phyloP scores from a whole-genome alignment of 805 yeast genomes.

The Diddensiella santjacobensis region DNA sequence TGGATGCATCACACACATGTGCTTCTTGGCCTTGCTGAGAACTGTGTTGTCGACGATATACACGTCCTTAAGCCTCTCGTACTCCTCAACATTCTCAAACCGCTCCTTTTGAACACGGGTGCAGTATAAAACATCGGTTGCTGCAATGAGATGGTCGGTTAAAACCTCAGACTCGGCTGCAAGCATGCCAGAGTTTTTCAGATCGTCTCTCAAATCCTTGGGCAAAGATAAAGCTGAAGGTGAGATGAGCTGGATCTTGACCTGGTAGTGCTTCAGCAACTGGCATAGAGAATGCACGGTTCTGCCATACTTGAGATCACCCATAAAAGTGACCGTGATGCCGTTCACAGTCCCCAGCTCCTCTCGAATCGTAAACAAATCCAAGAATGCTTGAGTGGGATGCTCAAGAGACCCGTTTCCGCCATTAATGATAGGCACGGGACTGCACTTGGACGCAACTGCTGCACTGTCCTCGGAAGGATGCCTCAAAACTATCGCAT shows the following conservation, averaged over 20 bases:
- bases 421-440: conserved; percentile 95
- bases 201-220: conserved; percentile 60
- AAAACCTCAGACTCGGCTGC: conserved; percentile 69
- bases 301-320: conserved; percentile 96
- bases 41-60: conserved; percentile 91
- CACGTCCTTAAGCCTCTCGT: conserved; percentile 83
- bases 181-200: conserved; percentile 64
- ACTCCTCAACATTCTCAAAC: conserved; percentile 70
- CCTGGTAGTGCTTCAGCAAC: conserved; percentile 86
- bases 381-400: conserved; percentile 98
- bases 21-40: conserved; percentile 88
- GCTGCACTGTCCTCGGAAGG: conserved; percentile 90
- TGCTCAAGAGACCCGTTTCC: conserved; percentile 98
- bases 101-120: conserved; percentile 98
- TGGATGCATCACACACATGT: conserved; percentile 99
- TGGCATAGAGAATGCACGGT: conserved; percentile 96
- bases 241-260: conserved; percentile 84
- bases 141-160: conserved; percentile 79
- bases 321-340: conserved; percentile 97
- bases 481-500: conserved; percentile 95
- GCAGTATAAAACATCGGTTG: conserved; percentile 93
- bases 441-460: conserved; percentile 93
- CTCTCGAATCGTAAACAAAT: conserved; percentile 96
- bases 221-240: conserved; percentile 90
- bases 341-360: conserved; percentile 98